Evolutionary conservation across 106 monocot species (phyloP).

Genomic region (Posidonia australis): DNA sequence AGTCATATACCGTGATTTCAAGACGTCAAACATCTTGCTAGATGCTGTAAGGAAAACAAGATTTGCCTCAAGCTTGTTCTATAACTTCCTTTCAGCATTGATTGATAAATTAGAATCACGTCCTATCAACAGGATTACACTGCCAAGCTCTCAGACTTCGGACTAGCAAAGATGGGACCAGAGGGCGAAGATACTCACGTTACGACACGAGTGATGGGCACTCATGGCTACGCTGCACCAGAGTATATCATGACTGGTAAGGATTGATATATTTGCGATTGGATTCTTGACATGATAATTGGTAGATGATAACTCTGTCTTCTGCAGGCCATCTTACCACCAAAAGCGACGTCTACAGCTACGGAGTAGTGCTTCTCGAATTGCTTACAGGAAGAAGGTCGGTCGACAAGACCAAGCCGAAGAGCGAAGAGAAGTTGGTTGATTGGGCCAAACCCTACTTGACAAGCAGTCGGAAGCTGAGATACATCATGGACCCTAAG

Average conservation of each 20-base stretch:
- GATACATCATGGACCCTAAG: slow-evolving; percentile 70
- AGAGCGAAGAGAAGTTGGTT: slow-evolving; percentile 71
- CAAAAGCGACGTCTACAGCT: slow-evolving; percentile 86
- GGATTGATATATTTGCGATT: too few species aligned
- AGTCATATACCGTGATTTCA: too few species aligned
- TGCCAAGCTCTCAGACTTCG: slow-evolving; percentile 25
- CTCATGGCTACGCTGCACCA: slow-evolving; percentile 24
- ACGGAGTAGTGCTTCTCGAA: slow-evolving; percentile 72
- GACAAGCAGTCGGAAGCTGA: slow-evolving; percentile 36
- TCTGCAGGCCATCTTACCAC: slow-evolving; percentile 70
- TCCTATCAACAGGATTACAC: slow-evolving; percentile 13
- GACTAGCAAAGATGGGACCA: slow-evolving; percentile 21
- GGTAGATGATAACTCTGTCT: too few species aligned
- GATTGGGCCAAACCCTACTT: slow-evolving; percentile 72
- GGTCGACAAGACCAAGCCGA: slow-evolving; percentile 51
- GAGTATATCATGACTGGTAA: slow-evolving; percentile 25
- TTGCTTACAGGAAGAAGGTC: slow-evolving; percentile 69
- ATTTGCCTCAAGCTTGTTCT: background rate
- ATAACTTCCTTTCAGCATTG: too few species aligned
- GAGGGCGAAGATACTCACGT: slow-evolving; percentile 23
- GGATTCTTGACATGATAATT: too few species aligned
- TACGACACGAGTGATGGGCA: slow-evolving; percentile 23
- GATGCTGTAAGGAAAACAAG: slow-evolving; percentile 24
- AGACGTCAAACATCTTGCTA: background rate
- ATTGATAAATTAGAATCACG: too few species aligned